Evolutionary conservation across 2,329 filamentous ascomycete genomes (phyloP), one percentile per base, ranked within the genome.

Genomic region (Laburnicola sp.): DNA sequence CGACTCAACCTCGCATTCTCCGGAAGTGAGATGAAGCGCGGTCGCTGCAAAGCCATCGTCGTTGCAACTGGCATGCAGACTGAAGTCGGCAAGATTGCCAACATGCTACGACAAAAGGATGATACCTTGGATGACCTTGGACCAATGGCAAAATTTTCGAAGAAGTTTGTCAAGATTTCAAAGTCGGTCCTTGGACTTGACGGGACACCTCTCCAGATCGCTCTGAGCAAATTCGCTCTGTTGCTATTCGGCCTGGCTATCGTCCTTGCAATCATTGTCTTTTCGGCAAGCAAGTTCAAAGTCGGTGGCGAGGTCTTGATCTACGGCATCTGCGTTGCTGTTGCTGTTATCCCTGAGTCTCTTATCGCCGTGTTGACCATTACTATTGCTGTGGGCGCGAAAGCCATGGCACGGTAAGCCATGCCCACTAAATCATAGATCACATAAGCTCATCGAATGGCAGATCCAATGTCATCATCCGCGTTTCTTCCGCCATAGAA

Each of bases 151-250:
- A 62, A 58, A 45, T 41, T 62, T 11, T 49, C 45, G 37, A 66
- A 60, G 53, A 69, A 63, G 39, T 68, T 71, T 66, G 61, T 63
- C 43, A 72, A 53, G 40, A 74, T 60, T 51, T 59, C 74, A 40
- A 79, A 76, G 65, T 72, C 72, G 11, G 76, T 89, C 64, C 76
- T 89, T 6, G 86, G 86, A 45, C 80, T 88, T 52, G 80, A 88
- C 48, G 91, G 91, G 43, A 96, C 91, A 1, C 91, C 91, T 0
- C 78, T 96, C 39, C 90, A 95, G 75, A 86, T 87, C 59, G 93
- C 89, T 66, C 80, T 96, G 45, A 90, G 88, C 75, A 91, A 92
- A 73, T 86, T 96, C 64, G 91, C 91, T 26, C 85, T 94, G 37
- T 69, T 90, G 3, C 82, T 96, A 2, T 95, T 96, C 65, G 85